Evolutionary conservation across 139 green algal genomes (phyloP).

Genomic region (Closterium sp.): DNA sequence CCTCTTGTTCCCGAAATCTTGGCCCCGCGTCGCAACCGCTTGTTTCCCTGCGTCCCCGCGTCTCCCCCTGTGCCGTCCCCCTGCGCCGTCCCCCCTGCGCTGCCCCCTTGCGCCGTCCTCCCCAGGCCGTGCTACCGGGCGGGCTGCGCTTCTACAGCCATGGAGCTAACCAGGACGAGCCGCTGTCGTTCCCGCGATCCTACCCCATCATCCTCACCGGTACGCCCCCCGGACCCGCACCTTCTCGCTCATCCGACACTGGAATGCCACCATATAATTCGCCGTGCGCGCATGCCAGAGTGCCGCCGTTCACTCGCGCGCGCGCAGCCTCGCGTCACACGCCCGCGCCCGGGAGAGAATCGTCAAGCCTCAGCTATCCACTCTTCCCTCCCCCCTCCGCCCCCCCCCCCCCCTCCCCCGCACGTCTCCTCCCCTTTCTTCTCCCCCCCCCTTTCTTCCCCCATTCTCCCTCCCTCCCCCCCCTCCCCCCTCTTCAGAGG

Average conservation of each 20-base stretch:
- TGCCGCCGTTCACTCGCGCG: neutral
- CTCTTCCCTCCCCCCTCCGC: too few species aligned
- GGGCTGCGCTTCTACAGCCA: conserved; percentile 28
- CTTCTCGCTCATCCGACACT: neutral
- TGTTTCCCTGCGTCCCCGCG: neutral
- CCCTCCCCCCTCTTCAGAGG: neutral
- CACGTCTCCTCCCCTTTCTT: too few species aligned
- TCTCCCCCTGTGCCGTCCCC: too few species aligned
- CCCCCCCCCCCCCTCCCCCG: too few species aligned
- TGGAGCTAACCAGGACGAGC: neutral
- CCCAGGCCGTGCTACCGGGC: conserved; percentile 21
- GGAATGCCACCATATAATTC: too few species aligned
- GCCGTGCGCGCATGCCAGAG: neutral
- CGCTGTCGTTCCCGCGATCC: neutral
- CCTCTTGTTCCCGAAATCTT: neutral
- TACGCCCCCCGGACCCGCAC: neutral
- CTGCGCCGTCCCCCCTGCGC: neutral
- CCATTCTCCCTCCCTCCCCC: neutral
- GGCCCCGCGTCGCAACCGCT: neutral
- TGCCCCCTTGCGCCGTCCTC: neutral
- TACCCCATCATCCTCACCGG: conserved; percentile 40
- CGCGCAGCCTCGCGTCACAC: neutral
- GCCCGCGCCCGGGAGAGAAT: neutral
- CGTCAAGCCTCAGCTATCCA: neutral
- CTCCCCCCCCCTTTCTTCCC: too few species aligned